Conservation (phyloP, 2,329 filamentous ascomycete genomes). For the Calonectria multiphialidica region DNA sequence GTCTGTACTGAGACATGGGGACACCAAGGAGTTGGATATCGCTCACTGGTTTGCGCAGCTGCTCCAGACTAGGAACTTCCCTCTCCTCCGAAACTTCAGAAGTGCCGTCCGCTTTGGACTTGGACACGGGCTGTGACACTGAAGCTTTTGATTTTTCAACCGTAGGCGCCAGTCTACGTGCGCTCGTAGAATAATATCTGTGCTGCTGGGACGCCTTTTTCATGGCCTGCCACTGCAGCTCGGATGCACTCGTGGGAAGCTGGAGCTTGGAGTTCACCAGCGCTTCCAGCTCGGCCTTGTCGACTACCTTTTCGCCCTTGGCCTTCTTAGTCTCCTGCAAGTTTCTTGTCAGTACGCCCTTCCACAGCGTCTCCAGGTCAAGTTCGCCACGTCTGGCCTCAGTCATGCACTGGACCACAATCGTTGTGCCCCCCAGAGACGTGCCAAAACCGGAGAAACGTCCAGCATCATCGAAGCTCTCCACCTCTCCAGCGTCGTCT, state of each 20-base stretch:
- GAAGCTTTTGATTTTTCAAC: background rate
- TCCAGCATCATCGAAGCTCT: slow-evolving; percentile 60
- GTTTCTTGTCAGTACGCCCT: slow-evolving; percentile 52
- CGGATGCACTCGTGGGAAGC: slow-evolving; percentile 44
- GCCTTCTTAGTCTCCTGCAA: slow-evolving; percentile 47
- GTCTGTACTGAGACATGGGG: slow-evolving; percentile 49
- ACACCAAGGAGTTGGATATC: slow-evolving; percentile 55
- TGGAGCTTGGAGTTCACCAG: slow-evolving; percentile 50
- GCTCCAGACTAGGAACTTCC: slow-evolving; percentile 28
- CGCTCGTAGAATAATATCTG: slow-evolving; percentile 50
- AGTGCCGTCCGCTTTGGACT: background rate
- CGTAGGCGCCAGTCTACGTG: slow-evolving; percentile 37
- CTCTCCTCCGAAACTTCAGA: background rate
- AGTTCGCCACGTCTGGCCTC: slow-evolving; percentile 65
- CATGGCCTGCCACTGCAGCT: slow-evolving; percentile 51
- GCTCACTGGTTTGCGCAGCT: slow-evolving; percentile 46
- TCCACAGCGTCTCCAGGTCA: slow-evolving; percentile 66
- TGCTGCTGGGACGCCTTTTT: slow-evolving; percentile 49
- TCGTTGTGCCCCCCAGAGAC: slow-evolving; percentile 59
- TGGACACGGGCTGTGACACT: background rate
- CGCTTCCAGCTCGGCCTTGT: slow-evolving; percentile 45
- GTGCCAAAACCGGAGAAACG: slow-evolving; percentile 83
- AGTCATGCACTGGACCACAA: slow-evolving; percentile 71
- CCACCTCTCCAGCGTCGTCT: slow-evolving; percentile 60
- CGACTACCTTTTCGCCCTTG: slow-evolving; percentile 39